Evolutionary conservation across 2,329 filamentous ascomycete genomes (phyloP).

Genomic region (Penicillium expansum): DNA sequence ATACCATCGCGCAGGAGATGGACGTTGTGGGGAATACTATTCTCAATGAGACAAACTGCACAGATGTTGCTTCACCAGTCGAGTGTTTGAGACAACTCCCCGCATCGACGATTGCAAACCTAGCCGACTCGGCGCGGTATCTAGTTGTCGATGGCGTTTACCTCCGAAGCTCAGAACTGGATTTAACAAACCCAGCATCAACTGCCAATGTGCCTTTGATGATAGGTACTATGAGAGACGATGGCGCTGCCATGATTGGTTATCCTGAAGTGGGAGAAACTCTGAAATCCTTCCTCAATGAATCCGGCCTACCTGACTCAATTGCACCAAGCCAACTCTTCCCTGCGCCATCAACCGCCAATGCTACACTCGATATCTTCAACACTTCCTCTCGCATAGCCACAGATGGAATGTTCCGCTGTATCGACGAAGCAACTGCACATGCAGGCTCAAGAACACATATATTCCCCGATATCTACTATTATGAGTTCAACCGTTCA

Average conservation of each 20-base stretch:
- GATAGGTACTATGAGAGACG: slow-evolving; percentile 24
- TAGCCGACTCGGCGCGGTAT: slow-evolving; percentile 16
- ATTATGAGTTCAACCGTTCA: slow-evolving; percentile 60
- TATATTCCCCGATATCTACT: slow-evolving; percentile 53
- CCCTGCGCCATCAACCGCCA: slow-evolving; percentile 49
- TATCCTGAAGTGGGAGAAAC: slow-evolving; percentile 44
- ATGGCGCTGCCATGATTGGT: slow-evolving; percentile 47
- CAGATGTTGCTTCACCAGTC: slow-evolving; percentile 42
- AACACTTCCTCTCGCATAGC: slow-evolving; percentile 55
- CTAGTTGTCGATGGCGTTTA: slow-evolving; percentile 23
- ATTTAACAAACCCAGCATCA: slow-evolving; percentile 9
- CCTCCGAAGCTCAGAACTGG: slow-evolving; percentile 14
- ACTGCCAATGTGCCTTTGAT: slow-evolving; percentile 24
- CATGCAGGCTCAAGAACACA: slow-evolving; percentile 48
- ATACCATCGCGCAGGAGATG: slow-evolving; percentile 55
- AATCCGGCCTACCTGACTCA: slow-evolving; percentile 8
- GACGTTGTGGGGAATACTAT: slow-evolving; percentile 51
- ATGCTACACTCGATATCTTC: slow-evolving; percentile 56
- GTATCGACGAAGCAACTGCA: slow-evolving; percentile 58
- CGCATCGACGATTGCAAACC: slow-evolving; percentile 9
- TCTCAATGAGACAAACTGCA: slow-evolving; percentile 54
- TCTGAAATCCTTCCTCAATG: slow-evolving; percentile 47
- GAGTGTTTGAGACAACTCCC: slow-evolving; percentile 47
- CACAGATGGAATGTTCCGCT: slow-evolving; percentile 60
- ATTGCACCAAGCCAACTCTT: slow-evolving; percentile 13